Percentiles rank a stretch among this genome's conserved stretches.
Conservation (phyloP, 768 basidiomycete species). For the Mycena belliarum region DNA sequence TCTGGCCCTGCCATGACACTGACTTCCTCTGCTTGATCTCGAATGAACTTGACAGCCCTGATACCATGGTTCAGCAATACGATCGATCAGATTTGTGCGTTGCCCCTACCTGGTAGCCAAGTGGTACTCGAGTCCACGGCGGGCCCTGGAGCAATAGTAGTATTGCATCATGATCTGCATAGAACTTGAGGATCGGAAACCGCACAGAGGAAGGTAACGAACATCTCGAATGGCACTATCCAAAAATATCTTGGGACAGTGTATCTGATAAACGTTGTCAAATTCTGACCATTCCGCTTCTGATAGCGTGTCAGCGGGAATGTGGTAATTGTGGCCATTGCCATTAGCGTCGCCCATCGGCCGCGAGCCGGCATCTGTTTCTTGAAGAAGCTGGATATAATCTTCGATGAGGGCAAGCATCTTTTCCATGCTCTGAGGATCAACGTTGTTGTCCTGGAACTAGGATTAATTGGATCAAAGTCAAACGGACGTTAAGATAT, state of each 20-base stretch:
- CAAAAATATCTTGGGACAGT: conserved; percentile 80
- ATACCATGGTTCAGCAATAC: conserved; percentile 3
- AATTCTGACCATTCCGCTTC: conserved; percentile 78
- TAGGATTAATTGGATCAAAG: neutral
- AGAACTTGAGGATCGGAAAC: conserved; percentile 17
- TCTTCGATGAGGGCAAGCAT: conserved; percentile 63
- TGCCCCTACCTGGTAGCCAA: conserved; percentile 76
- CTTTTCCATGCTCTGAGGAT: conserved; percentile 31
- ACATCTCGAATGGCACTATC: conserved; percentile 81
- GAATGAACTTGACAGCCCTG: conserved; percentile 85
- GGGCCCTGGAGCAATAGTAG: conserved; percentile 77
- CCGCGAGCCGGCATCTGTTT: conserved; percentile 40
- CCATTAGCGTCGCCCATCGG: conserved; percentile 32
- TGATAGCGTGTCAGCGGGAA: conserved; percentile 68
- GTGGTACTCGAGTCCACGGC: conserved; percentile 83
- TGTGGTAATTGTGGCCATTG: conserved; percentile 53
- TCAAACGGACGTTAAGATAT: neutral
- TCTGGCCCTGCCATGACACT: conserved; percentile 27
- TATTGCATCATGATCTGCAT: conserved; percentile 82
- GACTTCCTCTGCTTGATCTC: conserved; percentile 68
- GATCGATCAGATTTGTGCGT: conserved; percentile 7
- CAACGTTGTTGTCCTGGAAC: conserved; percentile 8
- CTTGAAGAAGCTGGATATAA: conserved; percentile 57
- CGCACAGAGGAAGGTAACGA: conserved; percentile 28
- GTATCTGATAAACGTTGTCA: conserved; percentile 89